Evolutionary conservation across 805 yeast species (phyloP), one percentile per base, ranked within the genome.

Genomic region (Lachancea meyersii): DNA sequence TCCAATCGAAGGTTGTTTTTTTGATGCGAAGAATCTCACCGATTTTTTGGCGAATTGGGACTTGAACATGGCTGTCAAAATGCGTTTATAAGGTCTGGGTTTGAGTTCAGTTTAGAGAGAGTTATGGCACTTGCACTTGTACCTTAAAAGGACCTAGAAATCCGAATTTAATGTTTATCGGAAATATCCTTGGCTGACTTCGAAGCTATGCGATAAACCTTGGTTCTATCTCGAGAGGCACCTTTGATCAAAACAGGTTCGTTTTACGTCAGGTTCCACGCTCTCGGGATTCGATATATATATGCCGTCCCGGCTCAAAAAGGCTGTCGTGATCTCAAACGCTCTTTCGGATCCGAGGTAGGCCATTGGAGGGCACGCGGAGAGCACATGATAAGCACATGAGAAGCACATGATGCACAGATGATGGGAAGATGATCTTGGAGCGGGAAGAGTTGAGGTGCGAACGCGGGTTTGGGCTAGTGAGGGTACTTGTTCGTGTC

Each of bases 1-100:
- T 44, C 66, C 66, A 35, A 60, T 60, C 2, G 53, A 44, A 26
- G 66, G 66, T 45, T 60, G 64, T 32, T 55, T 53, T 31, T 47
- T 48, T 24, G 58, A 49, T 6, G 65, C 43, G 20, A 56, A 46
- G 30, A 54, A 41, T 35, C 54, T 41, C 49, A 54, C 49, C 27
- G 50, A 43, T 35, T 51, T 49, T 49, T 51, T 51, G 38, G 46
- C 48, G 38, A 53, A 33, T 34, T 49, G 50, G 21, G 51, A 46
- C 44, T 49, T 53, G 47, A 53, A 47, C 57, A 53, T 52, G 28
- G 28, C 28, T 26, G 10, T 11, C 13, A 14, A 10, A 26, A 10
- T 26, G 5, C 13, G 28, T 10, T 6, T 13, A 11, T 26, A 14
- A 26, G 13, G 26, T n/a, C n/a, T n/a, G n/a, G n/a, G n/a, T n/a